Conservation (phyloP, 2,329 filamentous ascomycete species). For the Fusarium sp. region DNA sequence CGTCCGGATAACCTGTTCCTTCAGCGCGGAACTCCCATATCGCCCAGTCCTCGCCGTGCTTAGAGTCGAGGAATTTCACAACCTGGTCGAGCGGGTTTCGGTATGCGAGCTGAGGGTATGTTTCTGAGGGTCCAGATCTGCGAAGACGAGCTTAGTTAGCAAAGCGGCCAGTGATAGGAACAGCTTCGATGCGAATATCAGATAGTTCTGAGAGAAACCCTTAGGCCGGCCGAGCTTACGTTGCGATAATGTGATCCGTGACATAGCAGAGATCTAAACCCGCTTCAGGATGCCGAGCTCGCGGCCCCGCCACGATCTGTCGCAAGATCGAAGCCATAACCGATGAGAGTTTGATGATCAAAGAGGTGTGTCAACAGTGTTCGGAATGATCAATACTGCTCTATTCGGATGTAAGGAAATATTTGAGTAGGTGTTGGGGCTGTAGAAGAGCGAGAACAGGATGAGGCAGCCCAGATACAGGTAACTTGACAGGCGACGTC, state of each 20-base stretch:
- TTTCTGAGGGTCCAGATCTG: constrained; percentile 90
- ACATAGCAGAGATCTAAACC: constrained; percentile 97
- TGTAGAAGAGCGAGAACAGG: constrained; percentile 19
- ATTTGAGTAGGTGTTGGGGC: neutral
- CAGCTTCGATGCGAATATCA: neutral
- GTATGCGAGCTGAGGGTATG: constrained; percentile 92
- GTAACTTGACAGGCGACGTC: constrained; percentile 42
- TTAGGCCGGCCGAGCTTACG: constrained; percentile 56
- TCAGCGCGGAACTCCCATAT: constrained; percentile 99
- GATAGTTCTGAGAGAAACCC: fast-evolving
- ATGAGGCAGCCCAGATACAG: constrained; percentile 14
- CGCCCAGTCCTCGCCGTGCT: constrained; percentile 87
- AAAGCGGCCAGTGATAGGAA: neutral
- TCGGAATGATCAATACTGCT: neutral
- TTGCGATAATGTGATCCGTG: constrained; percentile 80
- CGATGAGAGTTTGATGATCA: neutral
- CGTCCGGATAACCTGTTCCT: constrained; percentile 94
- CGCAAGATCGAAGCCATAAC: constrained; percentile 82
- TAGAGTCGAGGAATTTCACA: constrained; percentile 87
- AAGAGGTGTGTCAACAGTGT: neutral
- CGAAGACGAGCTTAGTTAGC: constrained; percentile 47
- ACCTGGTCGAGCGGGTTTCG: constrained; percentile 91
- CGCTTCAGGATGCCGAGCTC: constrained; percentile 85
- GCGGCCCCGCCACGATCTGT: constrained; percentile 90
- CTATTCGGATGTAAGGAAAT: neutral